Evolutionary conservation across 2,329 filamentous ascomycete genomes (phyloP).

Genomic region (Fonsecaea multimorphosa): DNA sequence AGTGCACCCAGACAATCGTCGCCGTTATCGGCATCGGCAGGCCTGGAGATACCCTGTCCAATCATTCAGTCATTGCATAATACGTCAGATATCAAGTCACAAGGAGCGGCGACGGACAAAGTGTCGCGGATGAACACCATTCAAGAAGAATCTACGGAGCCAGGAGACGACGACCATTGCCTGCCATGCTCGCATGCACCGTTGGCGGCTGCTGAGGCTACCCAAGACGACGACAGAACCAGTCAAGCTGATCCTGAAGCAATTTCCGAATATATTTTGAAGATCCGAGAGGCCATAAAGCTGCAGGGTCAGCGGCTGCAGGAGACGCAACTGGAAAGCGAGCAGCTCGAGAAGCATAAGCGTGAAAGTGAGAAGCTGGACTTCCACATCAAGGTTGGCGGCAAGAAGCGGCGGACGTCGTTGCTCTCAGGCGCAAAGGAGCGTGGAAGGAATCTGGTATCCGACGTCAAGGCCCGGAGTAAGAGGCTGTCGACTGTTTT

Average conservation of each 20-base stretch:
- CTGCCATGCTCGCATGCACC: slow-evolving; percentile 3
- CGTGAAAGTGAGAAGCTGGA: slow-evolving; percentile 47
- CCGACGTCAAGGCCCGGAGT: not conserved
- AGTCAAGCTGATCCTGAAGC: not conserved
- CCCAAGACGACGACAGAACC: not conserved
- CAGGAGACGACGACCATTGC: slow-evolving; percentile 13
- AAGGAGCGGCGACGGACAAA: slow-evolving; percentile 4
- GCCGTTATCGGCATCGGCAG: slow-evolving; percentile 15
- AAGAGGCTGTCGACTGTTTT: slow-evolving; percentile 4
- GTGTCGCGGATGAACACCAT: slow-evolving; percentile 18
- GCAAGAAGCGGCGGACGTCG: slow-evolving; percentile 8
- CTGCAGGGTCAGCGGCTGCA: slow-evolving; percentile 16
- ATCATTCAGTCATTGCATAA: slow-evolving; percentile 9
- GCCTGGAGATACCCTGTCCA: slow-evolving; percentile 6
- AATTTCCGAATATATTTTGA: slow-evolving; percentile 18
- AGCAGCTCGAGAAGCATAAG: slow-evolving; percentile 1
- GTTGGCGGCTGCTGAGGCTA: not conserved
- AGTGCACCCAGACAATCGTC: slow-evolving; percentile 9
- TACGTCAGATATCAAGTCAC: not conserved
- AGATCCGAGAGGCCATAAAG: slow-evolving; percentile 21
- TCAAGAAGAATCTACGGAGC: slow-evolving; percentile 19
- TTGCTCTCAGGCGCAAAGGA: not conserved
- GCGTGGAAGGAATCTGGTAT: slow-evolving; percentile 11
- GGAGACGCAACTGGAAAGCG: not conserved
- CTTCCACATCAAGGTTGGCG: slow-evolving; percentile 40